phyloP scores from a whole-genome alignment of 257 asterid genomes.

The Echium plantagineum region DNA sequence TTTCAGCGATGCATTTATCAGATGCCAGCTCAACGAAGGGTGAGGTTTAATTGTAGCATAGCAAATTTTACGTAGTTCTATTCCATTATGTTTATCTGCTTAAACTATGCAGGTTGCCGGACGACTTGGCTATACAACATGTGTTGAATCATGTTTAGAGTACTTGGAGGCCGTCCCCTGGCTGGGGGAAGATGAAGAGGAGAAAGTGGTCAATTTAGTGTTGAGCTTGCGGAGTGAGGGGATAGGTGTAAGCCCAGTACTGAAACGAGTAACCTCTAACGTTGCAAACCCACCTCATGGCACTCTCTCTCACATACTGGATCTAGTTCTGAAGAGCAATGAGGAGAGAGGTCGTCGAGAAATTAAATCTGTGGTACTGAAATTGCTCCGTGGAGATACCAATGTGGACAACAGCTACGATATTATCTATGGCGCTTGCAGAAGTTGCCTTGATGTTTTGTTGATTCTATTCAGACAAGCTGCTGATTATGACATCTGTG shows the following conservation, averaged over 20 bases:
- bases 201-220: conserved; percentile 62
- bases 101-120: conserved; percentile 44
- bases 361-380: conserved; percentile 73
- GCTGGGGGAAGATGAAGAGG: conserved; percentile 99
- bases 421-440: conserved; percentile 51
- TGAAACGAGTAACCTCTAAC: conserved; percentile 71
- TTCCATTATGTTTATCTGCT: conserved; percentile 3
- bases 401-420: conserved; percentile 42
- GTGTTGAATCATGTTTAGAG: conserved; percentile 70
- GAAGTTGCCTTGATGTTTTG: conserved; percentile 42
- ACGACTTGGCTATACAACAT: conserved; percentile 53
- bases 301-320: conserved; percentile 62
- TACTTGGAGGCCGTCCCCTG: conserved; percentile 98
- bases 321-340: conserved; percentile 67
- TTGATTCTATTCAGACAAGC: conserved; percentile 54
- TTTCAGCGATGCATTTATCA: no score
- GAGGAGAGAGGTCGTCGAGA: conserved; percentile 88
- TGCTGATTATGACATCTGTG: conserved; percentile 32
- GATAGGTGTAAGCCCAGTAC: conserved; percentile 53
- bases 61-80: no score
- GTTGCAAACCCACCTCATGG: conserved; percentile 41
- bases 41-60: no score
- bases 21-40: no score
- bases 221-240: conserved; percentile 55
- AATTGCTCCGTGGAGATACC: conserved; percentile 64